A percentile compares a stretch with the other conserved stretches of the same genome.
phyloP scores from a whole-genome alignment of 306 rosid species.

The Carpinus fangiana region DNA sequence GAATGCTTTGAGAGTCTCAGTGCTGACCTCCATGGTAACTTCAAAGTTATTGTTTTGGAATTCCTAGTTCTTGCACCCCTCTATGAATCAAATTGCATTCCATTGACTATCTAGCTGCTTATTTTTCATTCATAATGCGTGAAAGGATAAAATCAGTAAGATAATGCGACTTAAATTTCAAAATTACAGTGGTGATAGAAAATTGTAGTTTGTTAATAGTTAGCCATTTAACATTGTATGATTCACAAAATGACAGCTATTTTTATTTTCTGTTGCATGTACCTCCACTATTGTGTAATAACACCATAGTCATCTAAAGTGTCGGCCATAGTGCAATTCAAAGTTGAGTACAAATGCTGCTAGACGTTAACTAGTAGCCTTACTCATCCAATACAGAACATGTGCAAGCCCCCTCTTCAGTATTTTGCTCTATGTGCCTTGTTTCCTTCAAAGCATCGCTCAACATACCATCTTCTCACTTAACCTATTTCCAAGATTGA shows the following conservation, averaged over 20 bases:
- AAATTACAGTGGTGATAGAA: neutral
- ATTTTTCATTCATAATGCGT: neutral
- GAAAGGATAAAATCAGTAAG: neutral
- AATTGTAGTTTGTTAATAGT: neutral
- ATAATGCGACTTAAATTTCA: neutral
- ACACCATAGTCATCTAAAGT: neutral
- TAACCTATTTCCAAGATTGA: neutral
- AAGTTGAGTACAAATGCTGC: neutral
- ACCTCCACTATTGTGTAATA: neutral
- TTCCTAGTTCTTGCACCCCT: constrained; percentile 9
- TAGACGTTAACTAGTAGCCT: neutral
- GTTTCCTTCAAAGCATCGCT: neutral
- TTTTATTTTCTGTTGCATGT: neutral
- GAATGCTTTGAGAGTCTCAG: constrained; percentile 92
- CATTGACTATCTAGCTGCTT: neutral
- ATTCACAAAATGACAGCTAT: neutral
- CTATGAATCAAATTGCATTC: neutral
- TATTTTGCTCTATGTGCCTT: neutral
- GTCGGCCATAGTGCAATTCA: neutral
- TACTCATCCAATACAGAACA: neutral
- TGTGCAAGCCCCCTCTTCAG: neutral
- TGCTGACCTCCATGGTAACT: constrained; percentile 84
- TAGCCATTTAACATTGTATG: neutral
- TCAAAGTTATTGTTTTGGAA: constrained; percentile 19
- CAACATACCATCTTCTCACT: neutral